phyloP scores from a whole-genome alignment of 2,329 filamentous ascomycete species.

The Ampelomyces quisqualis region DNA sequence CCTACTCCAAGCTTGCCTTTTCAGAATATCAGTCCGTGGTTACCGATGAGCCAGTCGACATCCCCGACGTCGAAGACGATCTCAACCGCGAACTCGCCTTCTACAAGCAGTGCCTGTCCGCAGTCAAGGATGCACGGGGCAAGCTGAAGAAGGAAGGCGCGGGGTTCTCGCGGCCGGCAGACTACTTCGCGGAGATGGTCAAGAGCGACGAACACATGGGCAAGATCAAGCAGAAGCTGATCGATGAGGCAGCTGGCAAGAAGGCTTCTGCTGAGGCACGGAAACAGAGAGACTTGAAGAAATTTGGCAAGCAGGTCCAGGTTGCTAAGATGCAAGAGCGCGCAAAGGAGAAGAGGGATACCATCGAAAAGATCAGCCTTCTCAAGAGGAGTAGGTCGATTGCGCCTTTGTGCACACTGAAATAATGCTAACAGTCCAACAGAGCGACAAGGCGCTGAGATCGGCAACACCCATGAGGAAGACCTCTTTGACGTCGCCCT shows the following conservation, averaged over 20 bases:
- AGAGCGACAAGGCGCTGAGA: slow-evolving; percentile 79
- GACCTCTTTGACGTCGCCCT: slow-evolving; percentile 87
- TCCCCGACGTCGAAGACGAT: slow-evolving; percentile 86
- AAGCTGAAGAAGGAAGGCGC: slow-evolving; percentile 78
- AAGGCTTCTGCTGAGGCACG: slow-evolving; percentile 90
- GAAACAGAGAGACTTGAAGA: slow-evolving; percentile 92
- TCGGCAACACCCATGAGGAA: slow-evolving; percentile 69
- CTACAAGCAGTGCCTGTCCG: slow-evolving; percentile 83
- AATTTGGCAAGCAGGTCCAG: slow-evolving; percentile 98
- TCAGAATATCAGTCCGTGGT: slow-evolving; percentile 77
- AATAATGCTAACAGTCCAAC: slow-evolving; percentile 17
- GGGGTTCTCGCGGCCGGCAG: slow-evolving; percentile 81
- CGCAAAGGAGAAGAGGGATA: slow-evolving; percentile 86
- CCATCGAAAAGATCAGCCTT: slow-evolving; percentile 90
- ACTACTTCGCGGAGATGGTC: slow-evolving; percentile 99
- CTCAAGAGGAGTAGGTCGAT: slow-evolving; percentile 87
- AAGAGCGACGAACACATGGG: slow-evolving; percentile 99
- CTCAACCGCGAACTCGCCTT: slow-evolving; percentile 89
- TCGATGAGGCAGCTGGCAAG: slow-evolving; percentile 88
- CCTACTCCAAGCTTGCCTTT: slow-evolving; percentile 71
- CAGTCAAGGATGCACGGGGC: slow-evolving; percentile 70
- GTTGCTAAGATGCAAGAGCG: slow-evolving; percentile 94
- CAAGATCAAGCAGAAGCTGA: slow-evolving; percentile 87
- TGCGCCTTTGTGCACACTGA: neutral
- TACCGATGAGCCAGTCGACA: slow-evolving; percentile 66